Evolutionary conservation across 2,329 filamentous ascomycete species (phyloP), one percentile per base, ranked within the genome.

Genomic region (Aspergillus uvarum): DNA sequence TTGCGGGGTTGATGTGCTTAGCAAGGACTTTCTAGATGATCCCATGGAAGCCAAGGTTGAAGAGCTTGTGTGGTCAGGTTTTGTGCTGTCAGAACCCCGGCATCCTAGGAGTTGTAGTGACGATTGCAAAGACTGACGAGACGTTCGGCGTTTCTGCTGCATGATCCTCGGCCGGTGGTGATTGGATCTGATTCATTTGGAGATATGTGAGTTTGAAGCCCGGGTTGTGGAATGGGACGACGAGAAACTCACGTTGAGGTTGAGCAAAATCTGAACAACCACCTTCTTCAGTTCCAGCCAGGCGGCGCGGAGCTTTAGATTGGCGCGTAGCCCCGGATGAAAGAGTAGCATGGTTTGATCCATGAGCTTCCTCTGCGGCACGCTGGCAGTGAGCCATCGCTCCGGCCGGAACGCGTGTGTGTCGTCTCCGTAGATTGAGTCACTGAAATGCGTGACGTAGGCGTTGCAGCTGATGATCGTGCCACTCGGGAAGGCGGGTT

Each of bases 211-310:
- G 32, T 5, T 16, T 4, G 16, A 35, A 19, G 38, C 38, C 5
- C 1, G 2, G 4, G 4, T 16, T 35, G 10, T 16, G 32, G 32
- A 35, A 35, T 16, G 4, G 5, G 38, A 3, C 38, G 5, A 16
- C 1, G 38, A 19, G 14, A 16, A 47, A 54, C 63, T 44, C 12
- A 66, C 65, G 51, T 65, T 47, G 14, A 66, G 66, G 12, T 59
- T 56, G 31, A 59, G 21, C 4, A 67, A 22, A 1, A 66, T 24
- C 14, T 63, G n/a, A n/a, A 62, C 61, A 29, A 61, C 29, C 1
- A 58, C 49, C 22, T 64, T 66, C 31, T 65, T 66, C 55, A 65
- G 5, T 11, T 63, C 59, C 29, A 62, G 31, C 65, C 63, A 66
- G 1, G 47, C 59, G 12, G 56, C 55, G 14, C 58, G 47, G 14